Evolutionary conservation across 768 basidiomycete genomes (phyloP).

Genomic region (Phylloporus sp.): DNA sequence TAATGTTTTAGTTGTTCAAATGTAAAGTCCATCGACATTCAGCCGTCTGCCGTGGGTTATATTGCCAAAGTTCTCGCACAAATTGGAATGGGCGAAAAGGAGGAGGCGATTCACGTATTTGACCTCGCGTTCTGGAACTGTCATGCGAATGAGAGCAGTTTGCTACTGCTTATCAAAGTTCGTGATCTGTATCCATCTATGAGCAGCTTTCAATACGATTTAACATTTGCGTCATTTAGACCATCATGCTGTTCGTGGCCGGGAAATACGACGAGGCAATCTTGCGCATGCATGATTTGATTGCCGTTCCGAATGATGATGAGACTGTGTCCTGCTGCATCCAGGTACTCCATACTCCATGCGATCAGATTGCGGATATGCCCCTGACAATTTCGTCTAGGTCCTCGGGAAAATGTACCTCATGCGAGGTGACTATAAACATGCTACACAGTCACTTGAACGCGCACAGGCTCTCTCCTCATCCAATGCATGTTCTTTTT

Average conservation of each 20-base stretch:
- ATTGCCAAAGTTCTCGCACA: conserved; percentile 13
- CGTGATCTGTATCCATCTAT: not conserved
- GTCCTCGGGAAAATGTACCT: no score
- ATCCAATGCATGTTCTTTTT: no score
- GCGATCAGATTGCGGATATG: not conserved
- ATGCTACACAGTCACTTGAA: not conserved
- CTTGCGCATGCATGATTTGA: no score
- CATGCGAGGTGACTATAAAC: not conserved
- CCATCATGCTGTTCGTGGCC: no score
- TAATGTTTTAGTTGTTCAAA: not conserved
- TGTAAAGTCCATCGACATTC: conserved; percentile 11
- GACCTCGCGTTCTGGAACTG: conserved; percentile 15
- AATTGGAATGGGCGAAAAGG: conserved; percentile 10
- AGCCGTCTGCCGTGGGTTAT: conserved; percentile 9
- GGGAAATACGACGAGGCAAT: no score
- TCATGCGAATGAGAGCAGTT: conserved; percentile 2
- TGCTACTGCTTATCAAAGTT: conserved; percentile 14
- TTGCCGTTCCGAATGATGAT: no score
- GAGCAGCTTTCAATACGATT: no score
- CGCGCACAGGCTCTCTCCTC: not conserved
- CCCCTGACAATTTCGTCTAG: not conserved
- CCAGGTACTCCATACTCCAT: not conserved
- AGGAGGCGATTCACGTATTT: conserved; percentile 9
- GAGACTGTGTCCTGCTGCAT: not conserved
- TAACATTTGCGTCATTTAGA: no score